These are phyloP conservation scores for Chytridium lagenaria DNA, from an alignment of 371 early-diverging fungal genomes.

Conservation along the genomic window DNA sequence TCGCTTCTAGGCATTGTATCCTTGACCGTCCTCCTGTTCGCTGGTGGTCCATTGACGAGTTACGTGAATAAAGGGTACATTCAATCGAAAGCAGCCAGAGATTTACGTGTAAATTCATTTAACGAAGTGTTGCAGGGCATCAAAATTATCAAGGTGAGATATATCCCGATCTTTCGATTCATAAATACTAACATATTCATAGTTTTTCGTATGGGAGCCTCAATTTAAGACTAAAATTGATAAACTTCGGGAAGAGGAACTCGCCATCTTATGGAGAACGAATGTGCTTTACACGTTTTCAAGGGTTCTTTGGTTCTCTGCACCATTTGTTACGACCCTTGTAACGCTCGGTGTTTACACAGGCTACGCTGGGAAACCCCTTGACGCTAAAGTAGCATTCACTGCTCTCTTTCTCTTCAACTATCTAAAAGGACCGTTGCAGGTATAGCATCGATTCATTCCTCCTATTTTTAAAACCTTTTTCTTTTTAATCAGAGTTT, in stretches of 20 bases:
- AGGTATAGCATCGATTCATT: slow-evolving; percentile 4
- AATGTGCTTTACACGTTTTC: slow-evolving; percentile 2
- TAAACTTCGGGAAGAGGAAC: slow-evolving; percentile 21
- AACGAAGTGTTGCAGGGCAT: slow-evolving; percentile 43
- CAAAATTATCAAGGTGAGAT: slow-evolving; percentile 42
- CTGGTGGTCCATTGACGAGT: slow-evolving; percentile 32
- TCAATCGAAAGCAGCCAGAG: slow-evolving; percentile 1
- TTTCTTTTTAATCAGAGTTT: slow-evolving; percentile 8
- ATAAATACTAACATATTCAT: too few relatives aligned
- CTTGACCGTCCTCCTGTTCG: slow-evolving; percentile 43
- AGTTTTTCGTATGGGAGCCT: slow-evolving; percentile 44
- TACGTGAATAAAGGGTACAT: slow-evolving; percentile 4
- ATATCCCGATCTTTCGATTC: too few relatives aligned
- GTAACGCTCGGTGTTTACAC: slow-evolving; percentile 31
- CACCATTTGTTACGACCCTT: slow-evolving; percentile 31
- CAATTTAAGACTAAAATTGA: slow-evolving; percentile 42
- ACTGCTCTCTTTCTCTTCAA: slow-evolving; percentile 30
- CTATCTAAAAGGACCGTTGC: slow-evolving; percentile 20
- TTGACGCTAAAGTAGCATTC: slow-evolving; percentile 26
- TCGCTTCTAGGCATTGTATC: slow-evolving; percentile 48
- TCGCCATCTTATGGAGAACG: neutral
- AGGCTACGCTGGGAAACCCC: neutral
- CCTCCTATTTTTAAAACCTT: neutral
- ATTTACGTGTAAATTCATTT: slow-evolving; percentile 31
- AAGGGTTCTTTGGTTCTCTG: slow-evolving; percentile 28